phyloP scores from a whole-genome alignment of 2,329 filamentous ascomycete genomes.

The Colletotrichum shisoi region DNA sequence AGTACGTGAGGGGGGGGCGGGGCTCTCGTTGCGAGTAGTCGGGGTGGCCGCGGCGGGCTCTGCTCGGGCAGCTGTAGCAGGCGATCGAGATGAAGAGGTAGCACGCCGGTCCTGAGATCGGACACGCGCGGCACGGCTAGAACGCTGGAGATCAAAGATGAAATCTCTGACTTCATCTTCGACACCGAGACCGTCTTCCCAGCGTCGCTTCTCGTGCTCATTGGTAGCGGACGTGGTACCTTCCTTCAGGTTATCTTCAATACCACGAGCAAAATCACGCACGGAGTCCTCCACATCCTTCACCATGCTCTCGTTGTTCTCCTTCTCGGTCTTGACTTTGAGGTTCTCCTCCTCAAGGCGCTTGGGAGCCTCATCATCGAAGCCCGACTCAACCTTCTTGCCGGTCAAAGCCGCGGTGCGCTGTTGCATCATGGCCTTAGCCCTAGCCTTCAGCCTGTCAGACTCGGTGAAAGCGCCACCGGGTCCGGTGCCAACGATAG shows the following conservation, averaged over 20 bases:
- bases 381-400: constrained; percentile 72
- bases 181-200: constrained; percentile 95
- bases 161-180: constrained; percentile 98
- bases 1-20: constrained; percentile 62
- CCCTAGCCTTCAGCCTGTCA: constrained; percentile 91
- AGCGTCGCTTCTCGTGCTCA: constrained; percentile 90
- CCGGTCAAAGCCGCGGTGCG: constrained; percentile 91
- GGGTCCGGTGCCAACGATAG: constrained; percentile 90
- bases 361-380: constrained; percentile 82
- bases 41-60: constrained; percentile 51
- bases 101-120: constrained; percentile 65
- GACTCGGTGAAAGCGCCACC: constrained; percentile 90
- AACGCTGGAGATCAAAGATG: constrained; percentile 93
- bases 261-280: constrained; percentile 80
- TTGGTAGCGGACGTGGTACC: constrained; percentile 76
- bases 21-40: constrained; percentile 57
- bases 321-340: constrained; percentile 81
- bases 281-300: constrained; percentile 96
- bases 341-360: constrained; percentile 88
- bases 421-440: constrained; percentile 98
- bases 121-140: constrained; percentile 78
- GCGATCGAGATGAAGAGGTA: constrained; percentile 47
- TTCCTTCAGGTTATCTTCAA: constrained; percentile 89
- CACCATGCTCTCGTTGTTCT: constrained; percentile 96
- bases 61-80: constrained; percentile 55